Conservation (phyloP, 2,329 filamentous ascomycete species). For the Xylariaceae sp. region DNA sequence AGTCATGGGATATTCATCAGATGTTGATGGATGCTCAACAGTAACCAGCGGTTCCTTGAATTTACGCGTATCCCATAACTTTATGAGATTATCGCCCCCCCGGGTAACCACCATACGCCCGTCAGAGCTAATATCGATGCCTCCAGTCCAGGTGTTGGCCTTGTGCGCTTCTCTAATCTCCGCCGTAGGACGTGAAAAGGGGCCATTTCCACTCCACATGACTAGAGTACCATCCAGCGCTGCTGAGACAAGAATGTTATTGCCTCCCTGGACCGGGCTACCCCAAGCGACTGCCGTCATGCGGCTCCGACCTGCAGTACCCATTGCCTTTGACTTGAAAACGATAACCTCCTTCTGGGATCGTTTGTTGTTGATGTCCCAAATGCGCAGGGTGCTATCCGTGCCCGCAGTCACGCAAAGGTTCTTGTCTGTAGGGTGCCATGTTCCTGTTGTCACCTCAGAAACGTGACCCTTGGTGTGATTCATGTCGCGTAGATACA, state of each 20-base stretch:
- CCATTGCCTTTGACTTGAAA: slow-evolving; percentile 86
- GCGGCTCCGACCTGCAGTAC: slow-evolving; percentile 80
- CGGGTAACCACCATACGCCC: slow-evolving; percentile 85
- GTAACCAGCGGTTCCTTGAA: slow-evolving; percentile 86
- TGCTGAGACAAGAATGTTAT: slow-evolving; percentile 71
- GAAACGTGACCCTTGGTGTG: slow-evolving; percentile 96
- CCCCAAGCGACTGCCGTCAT: slow-evolving; percentile 94
- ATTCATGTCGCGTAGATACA: slow-evolving; percentile 96
- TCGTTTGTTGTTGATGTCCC: slow-evolving; percentile 89
- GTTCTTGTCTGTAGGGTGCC: slow-evolving; percentile 83
- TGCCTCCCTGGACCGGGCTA: slow-evolving; percentile 66
- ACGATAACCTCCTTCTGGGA: slow-evolving; percentile 91
- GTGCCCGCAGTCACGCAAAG: slow-evolving; percentile 85
- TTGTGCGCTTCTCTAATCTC: slow-evolving; percentile 82
- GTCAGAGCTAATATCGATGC: slow-evolving; percentile 84
- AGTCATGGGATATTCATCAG: slow-evolving; percentile 72
- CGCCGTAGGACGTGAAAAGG: slow-evolving; percentile 72
- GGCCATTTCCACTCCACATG: slow-evolving; percentile 88
- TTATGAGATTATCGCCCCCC: slow-evolving; percentile 87
- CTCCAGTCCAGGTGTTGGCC: slow-evolving; percentile 82
- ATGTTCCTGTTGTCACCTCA: slow-evolving; percentile 81
- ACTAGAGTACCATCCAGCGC: slow-evolving; percentile 85
- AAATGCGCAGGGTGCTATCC: slow-evolving; percentile 92
- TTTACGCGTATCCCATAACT: slow-evolving; percentile 94
- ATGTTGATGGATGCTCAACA: slow-evolving; percentile 73